These are phyloP conservation scores for Grammothele lineata DNA, from an alignment of 768 basidiomycete species.

Conservation along the genomic window DNA sequence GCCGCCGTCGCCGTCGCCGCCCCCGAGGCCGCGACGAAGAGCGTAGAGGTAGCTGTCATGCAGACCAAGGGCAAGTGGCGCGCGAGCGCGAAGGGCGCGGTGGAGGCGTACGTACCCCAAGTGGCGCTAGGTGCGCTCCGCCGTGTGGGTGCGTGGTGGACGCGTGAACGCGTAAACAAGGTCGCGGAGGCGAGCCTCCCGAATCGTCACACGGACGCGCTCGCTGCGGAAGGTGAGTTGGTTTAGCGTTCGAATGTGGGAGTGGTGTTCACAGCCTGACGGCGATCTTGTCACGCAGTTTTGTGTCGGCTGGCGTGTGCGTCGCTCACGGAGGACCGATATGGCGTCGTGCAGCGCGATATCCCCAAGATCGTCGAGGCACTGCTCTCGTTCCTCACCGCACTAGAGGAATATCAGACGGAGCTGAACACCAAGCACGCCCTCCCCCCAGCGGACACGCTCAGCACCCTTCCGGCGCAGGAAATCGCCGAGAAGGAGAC, in stretches of 20 bases:
- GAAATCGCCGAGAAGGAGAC: constrained; percentile 36
- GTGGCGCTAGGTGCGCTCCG: constrained; percentile 24
- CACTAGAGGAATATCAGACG: constrained; percentile 59
- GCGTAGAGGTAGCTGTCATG: constrained; percentile 10
- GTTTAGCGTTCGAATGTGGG: background rate
- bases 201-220: constrained; percentile 56
- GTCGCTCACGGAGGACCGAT: constrained; percentile 76
- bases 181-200: constrained; percentile 53
- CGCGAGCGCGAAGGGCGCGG: constrained; percentile 8
- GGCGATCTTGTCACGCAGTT: constrained; percentile 34
- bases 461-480: constrained; percentile 25
- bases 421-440: constrained; percentile 44
- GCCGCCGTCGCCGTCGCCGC: constrained; percentile 19
- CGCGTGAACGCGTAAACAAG: constrained; percentile 46
- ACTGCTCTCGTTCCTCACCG: constrained; percentile 59
- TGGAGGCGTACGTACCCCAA: constrained; percentile 29
- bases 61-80: constrained; percentile 14
- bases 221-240: constrained; percentile 53
- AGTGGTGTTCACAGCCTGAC: background rate
- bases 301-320: constrained; percentile 64
- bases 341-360: constrained; percentile 81
- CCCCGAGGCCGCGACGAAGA: constrained; percentile 26
- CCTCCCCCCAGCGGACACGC: constrained; percentile 33
- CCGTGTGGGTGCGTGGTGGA: constrained; percentile 50
- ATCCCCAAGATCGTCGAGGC: constrained; percentile 81